Evolutionary conservation across 495 filamentous ascomycete species (phyloP).

Genomic region (Terfezia boudieri): DNA sequence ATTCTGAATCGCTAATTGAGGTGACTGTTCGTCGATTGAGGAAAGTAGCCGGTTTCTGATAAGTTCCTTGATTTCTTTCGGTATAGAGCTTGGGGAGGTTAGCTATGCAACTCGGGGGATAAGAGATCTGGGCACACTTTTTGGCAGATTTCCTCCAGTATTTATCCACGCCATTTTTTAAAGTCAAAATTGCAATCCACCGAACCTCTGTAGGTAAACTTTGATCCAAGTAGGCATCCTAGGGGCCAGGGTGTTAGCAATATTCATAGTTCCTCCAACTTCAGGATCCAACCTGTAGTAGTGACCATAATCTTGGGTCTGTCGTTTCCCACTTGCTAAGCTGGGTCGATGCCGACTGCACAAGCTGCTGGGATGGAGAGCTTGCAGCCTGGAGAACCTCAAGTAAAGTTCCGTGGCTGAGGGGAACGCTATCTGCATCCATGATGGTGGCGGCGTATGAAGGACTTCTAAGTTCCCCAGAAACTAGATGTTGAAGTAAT

Average conservation of each 20-base stretch:
- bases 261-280: background rate
- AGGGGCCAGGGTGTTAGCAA: background rate
- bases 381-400: constrained; percentile 47
- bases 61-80: constrained; percentile 44
- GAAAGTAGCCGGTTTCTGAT: constrained; percentile 54
- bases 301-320: constrained; percentile 43
- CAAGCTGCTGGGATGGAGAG: constrained; percentile 48
- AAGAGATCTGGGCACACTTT: constrained; percentile 23
- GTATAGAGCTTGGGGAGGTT: constrained; percentile 35
- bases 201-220: constrained; percentile 50
- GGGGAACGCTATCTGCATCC: constrained; percentile 26
- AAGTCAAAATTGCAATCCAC: constrained; percentile 73
- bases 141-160: constrained; percentile 62
- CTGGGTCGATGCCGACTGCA: constrained; percentile 62
- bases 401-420: constrained; percentile 42
- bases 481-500: no score
- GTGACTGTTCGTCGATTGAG: constrained; percentile 48
- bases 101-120: constrained; percentile 4
- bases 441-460: background rate
- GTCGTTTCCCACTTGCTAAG: constrained; percentile 65
- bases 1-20: constrained; percentile 58
- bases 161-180: constrained; percentile 90
- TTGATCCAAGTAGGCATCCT: constrained; percentile 62
- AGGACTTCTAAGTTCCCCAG: no score
- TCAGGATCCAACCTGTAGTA: constrained; percentile 38